Percentiles rank a stretch among this genome's conserved stretches.
Conservation (phyloP, 805 yeast species). For the Sugiyamaella boreocaroliniensis region DNA sequence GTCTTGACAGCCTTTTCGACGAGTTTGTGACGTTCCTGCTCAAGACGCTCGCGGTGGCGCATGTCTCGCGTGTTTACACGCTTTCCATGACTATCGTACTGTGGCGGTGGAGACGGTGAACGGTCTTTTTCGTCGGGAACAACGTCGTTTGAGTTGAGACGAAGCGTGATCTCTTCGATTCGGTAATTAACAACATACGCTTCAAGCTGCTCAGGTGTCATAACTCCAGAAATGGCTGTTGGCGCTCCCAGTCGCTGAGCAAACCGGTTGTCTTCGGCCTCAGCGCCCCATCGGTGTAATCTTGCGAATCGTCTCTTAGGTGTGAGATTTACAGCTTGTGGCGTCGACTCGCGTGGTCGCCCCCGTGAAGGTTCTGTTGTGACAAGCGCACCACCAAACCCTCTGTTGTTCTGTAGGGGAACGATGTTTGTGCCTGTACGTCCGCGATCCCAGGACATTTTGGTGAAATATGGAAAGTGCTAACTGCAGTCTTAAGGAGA, state of each 20-base stretch:
- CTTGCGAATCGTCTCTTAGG: slow-evolving; percentile 7
- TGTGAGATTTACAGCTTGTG: neutral
- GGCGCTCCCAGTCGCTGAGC: slow-evolving; percentile 32
- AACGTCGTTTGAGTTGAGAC: slow-evolving; percentile 46
- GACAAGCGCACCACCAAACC: slow-evolving; percentile 1
- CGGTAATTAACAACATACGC: slow-evolving; percentile 57
- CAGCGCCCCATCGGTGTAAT: slow-evolving; percentile 27
- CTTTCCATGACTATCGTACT: slow-evolving; percentile 74
- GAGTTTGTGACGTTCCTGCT: slow-evolving; percentile 71
- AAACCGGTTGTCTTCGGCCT: slow-evolving; percentile 23
- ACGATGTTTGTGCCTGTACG: slow-evolving; percentile 5
- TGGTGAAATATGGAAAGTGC: neutral
- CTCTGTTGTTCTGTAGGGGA: slow-evolving; percentile 2
- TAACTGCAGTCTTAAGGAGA: neutral
- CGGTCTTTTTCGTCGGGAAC: slow-evolving; percentile 42
- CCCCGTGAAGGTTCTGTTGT: neutral
- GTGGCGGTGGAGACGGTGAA: slow-evolving; percentile 90
- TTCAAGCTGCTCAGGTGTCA: slow-evolving; percentile 76
- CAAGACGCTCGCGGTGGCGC: slow-evolving; percentile 53
- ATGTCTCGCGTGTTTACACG: slow-evolving; percentile 79
- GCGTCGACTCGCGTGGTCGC: neutral
- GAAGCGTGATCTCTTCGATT: slow-evolving; percentile 69
- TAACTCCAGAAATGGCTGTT: slow-evolving; percentile 38
- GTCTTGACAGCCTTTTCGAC: slow-evolving; percentile 67
- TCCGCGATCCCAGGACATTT: neutral